Base-by-base conservation (phyloP, 495 filamentous ascomycete genomes). In the Talaromyces ruber region DNA sequence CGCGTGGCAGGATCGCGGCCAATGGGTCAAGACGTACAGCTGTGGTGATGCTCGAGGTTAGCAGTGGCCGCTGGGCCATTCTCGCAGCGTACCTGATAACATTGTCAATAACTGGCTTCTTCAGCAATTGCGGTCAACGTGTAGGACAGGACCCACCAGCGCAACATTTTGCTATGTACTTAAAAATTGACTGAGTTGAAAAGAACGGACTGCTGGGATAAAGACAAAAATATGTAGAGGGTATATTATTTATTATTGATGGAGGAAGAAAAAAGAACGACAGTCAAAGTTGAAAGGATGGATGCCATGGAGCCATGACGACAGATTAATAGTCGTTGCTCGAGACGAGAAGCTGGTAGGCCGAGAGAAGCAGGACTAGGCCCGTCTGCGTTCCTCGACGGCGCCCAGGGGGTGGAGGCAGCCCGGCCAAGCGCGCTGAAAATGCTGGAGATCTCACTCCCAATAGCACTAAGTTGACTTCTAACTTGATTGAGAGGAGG, bases 41-140 rank as follows among this genome's bases (percentile, higher is more conserved):
- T 30, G 92, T 95, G 54, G 91, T 96, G 62, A 96, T 72, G 70
- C 87, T 88, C 76, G 96, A 90, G 8, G 93, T 97, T 67, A 97
- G 85, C 62, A 97, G 78, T 61, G 93, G 93, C 68, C 87, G 83
- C 67, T 84, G 83, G 61, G 88, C 88, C 64, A 97, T 83, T 71
- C 86, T 88, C 67, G 86, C 78, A 76, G 94, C 89, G 78, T 97
- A 97, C 93, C 93, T 97, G 74, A 21, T 66, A 64, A 63, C 30
- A 54, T 45, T 50, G 22, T 62, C 52, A 57, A 43, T 22, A 39
- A 26, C 58, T 63, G 26, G 22, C 28, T 51, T 54, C n/a, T 24
- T n/a, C 16, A 53, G 52, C 43, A 45, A 62, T 60, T 56, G 53
- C 62, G 50, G 47, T 37, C 37, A 57, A 24, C 30, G 16, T 63